These are phyloP conservation scores for Hordeum pubiflorum DNA, from an alignment of 202 grass and related monocot species.

Conservation along the genomic window DNA sequence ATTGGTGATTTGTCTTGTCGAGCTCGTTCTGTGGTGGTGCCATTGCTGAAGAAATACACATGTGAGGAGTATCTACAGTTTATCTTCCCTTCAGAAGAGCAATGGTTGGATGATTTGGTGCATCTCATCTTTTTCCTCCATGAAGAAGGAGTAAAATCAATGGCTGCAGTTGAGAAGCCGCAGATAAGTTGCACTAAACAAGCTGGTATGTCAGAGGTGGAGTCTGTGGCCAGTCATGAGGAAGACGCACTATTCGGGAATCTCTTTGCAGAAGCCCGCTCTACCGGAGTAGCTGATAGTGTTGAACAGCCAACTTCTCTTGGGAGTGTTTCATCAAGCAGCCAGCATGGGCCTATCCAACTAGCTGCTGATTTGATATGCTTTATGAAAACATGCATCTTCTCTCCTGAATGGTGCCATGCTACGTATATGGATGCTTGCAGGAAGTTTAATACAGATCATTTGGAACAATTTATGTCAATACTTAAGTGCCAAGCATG, in stretches of 20 bases:
- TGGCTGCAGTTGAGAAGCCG: slow-evolving; percentile 41
- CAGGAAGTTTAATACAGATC: slow-evolving; percentile 46
- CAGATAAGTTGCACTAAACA: slow-evolving; percentile 53
- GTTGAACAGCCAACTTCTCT: slow-evolving; percentile 56
- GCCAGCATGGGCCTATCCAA: slow-evolving; percentile 55
- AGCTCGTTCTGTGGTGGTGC: slow-evolving; percentile 46
- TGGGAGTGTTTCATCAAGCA: slow-evolving; percentile 24
- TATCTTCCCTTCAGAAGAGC: slow-evolving; percentile 62
- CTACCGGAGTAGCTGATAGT: slow-evolving; percentile 48
- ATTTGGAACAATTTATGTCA: slow-evolving; percentile 77
- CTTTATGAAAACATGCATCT: slow-evolving; percentile 68
- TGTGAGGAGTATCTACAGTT: slow-evolving; percentile 51
- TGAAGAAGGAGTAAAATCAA: slow-evolving; percentile 66
- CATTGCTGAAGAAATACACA: slow-evolving; percentile 60
- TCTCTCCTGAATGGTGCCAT: slow-evolving; percentile 65
- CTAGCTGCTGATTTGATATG: slow-evolving; percentile 66
- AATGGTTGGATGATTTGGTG: slow-evolving; percentile 87
- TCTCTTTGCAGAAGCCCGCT: slow-evolving; percentile 81
- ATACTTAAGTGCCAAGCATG: slow-evolving; percentile 50
- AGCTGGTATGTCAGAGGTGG: slow-evolving; percentile 57
- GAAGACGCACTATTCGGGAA: slow-evolving; percentile 93
- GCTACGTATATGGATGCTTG: slow-evolving; percentile 60
- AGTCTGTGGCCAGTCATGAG: slow-evolving; percentile 68
- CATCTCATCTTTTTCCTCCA: slow-evolving; percentile 78
- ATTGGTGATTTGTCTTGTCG: slow-evolving; percentile 51